Conservation (phyloP, 1,139 yeast species). For the Hemisphaericaspora xylofermentans region DNA sequence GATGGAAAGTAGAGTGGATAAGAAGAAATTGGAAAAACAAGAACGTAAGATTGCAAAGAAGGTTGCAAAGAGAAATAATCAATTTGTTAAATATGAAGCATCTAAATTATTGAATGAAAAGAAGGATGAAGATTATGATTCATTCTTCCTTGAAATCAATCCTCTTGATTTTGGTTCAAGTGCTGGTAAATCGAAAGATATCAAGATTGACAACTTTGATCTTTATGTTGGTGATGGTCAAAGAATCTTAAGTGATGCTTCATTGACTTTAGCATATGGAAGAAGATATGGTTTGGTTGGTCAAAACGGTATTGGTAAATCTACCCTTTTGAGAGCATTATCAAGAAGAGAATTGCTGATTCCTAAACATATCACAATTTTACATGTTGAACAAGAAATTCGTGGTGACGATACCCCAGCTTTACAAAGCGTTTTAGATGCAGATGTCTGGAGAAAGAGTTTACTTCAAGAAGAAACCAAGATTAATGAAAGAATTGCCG, state of each 20-base stretch:
- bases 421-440: constrained; percentile 90
- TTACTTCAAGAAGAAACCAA: constrained; percentile 72
- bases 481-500: constrained; percentile 70
- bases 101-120: constrained; percentile 73
- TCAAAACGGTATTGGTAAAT: constrained; percentile 99
- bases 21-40: constrained; percentile 94
- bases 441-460: constrained; percentile 98
- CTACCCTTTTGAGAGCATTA: constrained; percentile 85
- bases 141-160: constrained; percentile 90
- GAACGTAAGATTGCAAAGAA: constrained; percentile 96
- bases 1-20: constrained; percentile 91
- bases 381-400: constrained; percentile 97
- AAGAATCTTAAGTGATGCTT: constrained; percentile 86
- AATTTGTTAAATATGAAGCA: constrained; percentile 88
- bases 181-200: constrained; percentile 93
- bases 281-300: constrained; percentile 97
- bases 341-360: constrained; percentile 91
- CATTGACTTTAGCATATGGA: constrained; percentile 84
- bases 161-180: constrained; percentile 90
- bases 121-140: constrained; percentile 78
- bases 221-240: constrained; percentile 93
- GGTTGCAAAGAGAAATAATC: constrained; percentile 89
- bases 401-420: constrained; percentile 91
- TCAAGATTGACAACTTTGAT: constrained; percentile 89
- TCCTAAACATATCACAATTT: constrained; percentile 91